Conservation (phyloP, 805 yeast genomes). For the Blastobotrys robertii region DNA sequence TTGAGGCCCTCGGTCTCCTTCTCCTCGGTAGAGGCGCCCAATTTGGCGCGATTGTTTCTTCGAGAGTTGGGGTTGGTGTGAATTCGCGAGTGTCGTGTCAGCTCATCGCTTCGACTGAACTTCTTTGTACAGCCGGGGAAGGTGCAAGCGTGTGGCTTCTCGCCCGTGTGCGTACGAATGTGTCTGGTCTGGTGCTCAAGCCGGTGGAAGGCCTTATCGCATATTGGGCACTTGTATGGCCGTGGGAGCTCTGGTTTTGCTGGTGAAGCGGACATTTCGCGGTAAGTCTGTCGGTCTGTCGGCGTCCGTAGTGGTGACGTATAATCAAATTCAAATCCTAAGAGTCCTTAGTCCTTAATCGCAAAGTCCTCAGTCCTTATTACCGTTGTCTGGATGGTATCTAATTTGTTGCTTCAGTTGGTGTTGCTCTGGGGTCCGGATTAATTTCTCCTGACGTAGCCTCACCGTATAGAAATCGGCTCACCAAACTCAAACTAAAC, state of each 20-base stretch:
- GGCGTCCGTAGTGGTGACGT: background rate
- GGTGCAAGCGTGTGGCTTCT: slow-evolving; percentile 78
- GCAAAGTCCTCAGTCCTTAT: background rate
- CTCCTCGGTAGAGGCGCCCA: slow-evolving; percentile 1
- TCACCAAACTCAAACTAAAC: too few relatives aligned
- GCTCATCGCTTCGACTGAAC: slow-evolving; percentile 74
- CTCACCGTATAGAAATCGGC: too few relatives aligned
- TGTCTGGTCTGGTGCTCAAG: slow-evolving; percentile 88
- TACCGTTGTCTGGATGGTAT: background rate
- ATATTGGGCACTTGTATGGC: slow-evolving; percentile 78
- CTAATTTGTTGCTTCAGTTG: background rate
- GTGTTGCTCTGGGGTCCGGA: background rate
- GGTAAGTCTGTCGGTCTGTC: background rate
- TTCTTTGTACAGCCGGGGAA: slow-evolving; percentile 78
- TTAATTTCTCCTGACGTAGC: too few relatives aligned
- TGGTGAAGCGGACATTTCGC: background rate
- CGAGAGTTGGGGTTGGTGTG: slow-evolving; percentile 40
- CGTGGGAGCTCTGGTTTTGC: slow-evolving; percentile 32
- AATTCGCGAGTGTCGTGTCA: slow-evolving; percentile 76
- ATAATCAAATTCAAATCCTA: background rate
- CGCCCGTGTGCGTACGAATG: slow-evolving; percentile 88
- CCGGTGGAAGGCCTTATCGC: slow-evolving; percentile 79
- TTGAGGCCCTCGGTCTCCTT: slow-evolving; percentile 1
- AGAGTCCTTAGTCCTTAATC: background rate
- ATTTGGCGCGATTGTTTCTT: slow-evolving; percentile 16